phyloP scores from a whole-genome alignment of 169 alveolate species.

The Cryptosporidium bovis region DNA sequence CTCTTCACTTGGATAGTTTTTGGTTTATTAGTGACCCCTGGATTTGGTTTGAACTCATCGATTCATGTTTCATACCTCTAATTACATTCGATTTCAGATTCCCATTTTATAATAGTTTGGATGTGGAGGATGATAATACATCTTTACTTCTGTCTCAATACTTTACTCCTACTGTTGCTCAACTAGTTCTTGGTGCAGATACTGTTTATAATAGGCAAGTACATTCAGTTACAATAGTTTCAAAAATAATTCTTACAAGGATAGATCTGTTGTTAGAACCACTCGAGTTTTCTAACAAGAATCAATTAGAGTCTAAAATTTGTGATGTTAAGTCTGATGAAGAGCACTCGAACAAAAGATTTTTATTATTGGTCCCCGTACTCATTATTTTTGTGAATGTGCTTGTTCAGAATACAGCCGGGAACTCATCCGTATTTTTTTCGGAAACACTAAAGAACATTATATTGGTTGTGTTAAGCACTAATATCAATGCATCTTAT shows the following conservation, averaged over 20 bases:
- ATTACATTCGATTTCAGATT: conserved; percentile 58
- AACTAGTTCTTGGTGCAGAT: conserved; percentile 50
- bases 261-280: conserved; percentile 54
- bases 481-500: conserved; percentile 11
- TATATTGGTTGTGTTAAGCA: conserved; percentile 45
- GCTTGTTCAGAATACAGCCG: conserved; percentile 25
- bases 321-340: not conserved
- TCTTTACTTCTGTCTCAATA: conserved; percentile 30
- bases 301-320: not conserved
- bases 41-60: conserved; percentile 53
- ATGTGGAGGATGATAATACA: not conserved
- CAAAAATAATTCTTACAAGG: conserved; percentile 60
- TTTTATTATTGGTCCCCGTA: conserved; percentile 51
- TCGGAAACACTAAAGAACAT: conserved; percentile 51
- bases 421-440: conserved; percentile 43
- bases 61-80: conserved; percentile 39
- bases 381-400: conserved; percentile 14
- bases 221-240: conserved; percentile 55
- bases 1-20: conserved; percentile 28
- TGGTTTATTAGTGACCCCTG: conserved; percentile 65
- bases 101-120: conserved; percentile 11
- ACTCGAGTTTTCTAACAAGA: conserved; percentile 3
- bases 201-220: conserved; percentile 60
- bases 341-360: not conserved
- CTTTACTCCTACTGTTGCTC: conserved; percentile 36